Evolutionary conservation across 2,329 filamentous ascomycete genomes (phyloP), one percentile per base, ranked within the genome.

Genomic region (Aspergillus proliferans): DNA sequence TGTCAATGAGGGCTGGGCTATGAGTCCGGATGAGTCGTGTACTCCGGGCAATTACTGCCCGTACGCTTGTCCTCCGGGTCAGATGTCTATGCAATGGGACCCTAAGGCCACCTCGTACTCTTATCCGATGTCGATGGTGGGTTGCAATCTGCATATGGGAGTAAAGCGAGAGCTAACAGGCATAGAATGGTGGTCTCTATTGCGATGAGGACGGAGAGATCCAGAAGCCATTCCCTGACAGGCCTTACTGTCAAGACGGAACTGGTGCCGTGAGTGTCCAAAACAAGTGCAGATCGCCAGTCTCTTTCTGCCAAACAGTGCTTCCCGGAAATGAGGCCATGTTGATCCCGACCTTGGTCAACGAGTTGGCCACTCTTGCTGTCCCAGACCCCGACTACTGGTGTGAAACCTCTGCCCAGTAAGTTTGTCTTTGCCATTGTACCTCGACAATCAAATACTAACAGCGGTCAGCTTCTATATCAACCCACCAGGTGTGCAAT

Each of bases 71-170:
- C 85, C 84, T 51, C 67, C 86, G 0, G 87, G 87, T 51, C 80
- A 88, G 73, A 81, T 91, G 24, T 87, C 86, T 76, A 81, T 83
- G 53, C 87, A 92, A 67, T 91, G 87, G 87, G 82, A 89, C 61
- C 83, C 84, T 0, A 68, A 76, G 50, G 86, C 86, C 3, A 82
- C 75, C 5, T 71, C 74, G 3, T 91, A 89, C 63, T 71, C 68
- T 33, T 88, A 84, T 65, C 85, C 86, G 2, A 68, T 78, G 53
- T 90, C 86, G 3, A 89, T 87, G 82, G 85, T 87, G 71, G 61
- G 81, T 72, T 47, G 10, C 26, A 28, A 28, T 9, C 9, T 10
- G 9, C 9, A 30, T 2, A 30, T 30, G 26, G 12, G 9, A 3
- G 10, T 30, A 39, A 6, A 4, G 3, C 14, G 8, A 19, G 10